A percentile compares a stretch with the other conserved stretches of the same genome.
These are phyloP conservation scores for Cucurbita maxima DNA, from an alignment of 306 rosid species.

Conservation along the genomic window DNA sequence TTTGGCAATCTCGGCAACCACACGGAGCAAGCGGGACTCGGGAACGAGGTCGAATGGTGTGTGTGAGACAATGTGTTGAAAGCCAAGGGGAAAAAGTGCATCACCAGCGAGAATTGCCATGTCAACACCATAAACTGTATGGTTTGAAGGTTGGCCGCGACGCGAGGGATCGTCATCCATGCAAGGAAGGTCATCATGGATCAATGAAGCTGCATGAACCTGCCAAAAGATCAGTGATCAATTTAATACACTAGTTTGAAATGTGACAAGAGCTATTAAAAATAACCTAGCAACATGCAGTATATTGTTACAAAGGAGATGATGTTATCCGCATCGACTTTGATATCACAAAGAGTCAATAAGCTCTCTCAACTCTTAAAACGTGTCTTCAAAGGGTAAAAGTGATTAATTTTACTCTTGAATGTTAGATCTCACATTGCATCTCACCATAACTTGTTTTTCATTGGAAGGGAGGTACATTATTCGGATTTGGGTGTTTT, in stretches of 20 bases:
- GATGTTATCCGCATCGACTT: not conserved
- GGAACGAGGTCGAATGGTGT: slow-evolving; percentile 69
- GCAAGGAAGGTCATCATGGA: slow-evolving; percentile 91
- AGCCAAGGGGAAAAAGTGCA: slow-evolving; percentile 83
- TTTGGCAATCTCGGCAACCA: slow-evolving; percentile 71
- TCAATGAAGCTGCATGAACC: slow-evolving; percentile 92
- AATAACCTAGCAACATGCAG: not conserved
- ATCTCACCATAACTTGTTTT: not conserved
- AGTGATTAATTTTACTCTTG: not conserved
- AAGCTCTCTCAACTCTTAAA: not conserved
- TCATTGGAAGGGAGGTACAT: not conserved
- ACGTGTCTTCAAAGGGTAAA: not conserved
- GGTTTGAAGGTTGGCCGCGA: slow-evolving; percentile 81
- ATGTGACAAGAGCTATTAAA: not conserved
- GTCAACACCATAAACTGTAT: slow-evolving; percentile 62
- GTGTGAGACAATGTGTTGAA: slow-evolving; percentile 74
- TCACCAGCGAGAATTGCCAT: slow-evolving; percentile 90
- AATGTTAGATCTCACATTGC: not conserved
- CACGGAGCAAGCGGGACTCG: slow-evolving; percentile 49
- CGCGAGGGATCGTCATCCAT: slow-evolving; percentile 84
- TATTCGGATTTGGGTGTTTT: not conserved
- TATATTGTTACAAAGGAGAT: not conserved
- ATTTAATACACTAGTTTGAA: too few relatives aligned
- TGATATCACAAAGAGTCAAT: not conserved
- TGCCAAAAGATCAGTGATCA: slow-evolving; percentile 8